These are phyloP conservation scores for Fusarium citri DNA, from an alignment of 2,329 filamentous ascomycete species.

Conservation along the genomic window DNA sequence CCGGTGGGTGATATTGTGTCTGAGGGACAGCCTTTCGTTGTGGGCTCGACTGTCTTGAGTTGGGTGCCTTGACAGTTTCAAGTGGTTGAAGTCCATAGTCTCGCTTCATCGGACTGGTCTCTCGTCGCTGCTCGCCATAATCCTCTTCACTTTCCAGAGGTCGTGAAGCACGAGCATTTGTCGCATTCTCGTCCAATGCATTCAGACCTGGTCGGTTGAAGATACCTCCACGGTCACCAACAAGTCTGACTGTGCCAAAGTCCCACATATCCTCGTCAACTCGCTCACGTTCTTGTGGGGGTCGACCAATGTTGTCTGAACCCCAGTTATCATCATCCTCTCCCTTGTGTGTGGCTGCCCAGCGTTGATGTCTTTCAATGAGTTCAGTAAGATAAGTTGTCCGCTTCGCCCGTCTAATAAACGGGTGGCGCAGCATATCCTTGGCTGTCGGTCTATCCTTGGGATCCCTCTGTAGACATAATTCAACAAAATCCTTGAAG, in stretches of 20 bases:
- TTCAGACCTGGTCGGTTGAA: conserved; percentile 69
- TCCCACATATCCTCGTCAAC: conserved; percentile 94
- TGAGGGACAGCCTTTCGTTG: conserved; percentile 66
- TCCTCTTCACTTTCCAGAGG: conserved; percentile 62
- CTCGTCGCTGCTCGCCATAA: conserved; percentile 64
- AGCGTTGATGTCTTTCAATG: conserved; percentile 90
- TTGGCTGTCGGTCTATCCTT: conserved; percentile 87
- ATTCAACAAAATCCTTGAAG: conserved; percentile 86
- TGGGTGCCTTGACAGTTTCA: conserved; percentile 68
- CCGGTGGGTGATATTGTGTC: conserved; percentile 27
- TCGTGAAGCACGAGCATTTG: conserved; percentile 76
- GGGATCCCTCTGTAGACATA: conserved; percentile 89
- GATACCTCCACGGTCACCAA: conserved; percentile 72
- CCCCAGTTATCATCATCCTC: conserved; percentile 73
- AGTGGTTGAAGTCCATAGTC: conserved; percentile 59
- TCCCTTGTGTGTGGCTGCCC: conserved; percentile 83
- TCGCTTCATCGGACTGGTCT: conserved; percentile 64
- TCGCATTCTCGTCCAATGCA: conserved; percentile 82
- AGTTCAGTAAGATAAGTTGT: conserved; percentile 96
- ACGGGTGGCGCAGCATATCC: conserved; percentile 89
- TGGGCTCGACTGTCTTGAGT: conserved; percentile 69
- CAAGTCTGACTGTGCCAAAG: conserved; percentile 92
- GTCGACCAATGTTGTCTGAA: conserved; percentile 62
- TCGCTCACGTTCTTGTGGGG: conserved; percentile 64
- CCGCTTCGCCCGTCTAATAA: conserved; percentile 91